These are phyloP conservation scores for Fusarium sp. DNA, from an alignment of 2,329 filamentous ascomycete species.

Conservation along the genomic window DNA sequence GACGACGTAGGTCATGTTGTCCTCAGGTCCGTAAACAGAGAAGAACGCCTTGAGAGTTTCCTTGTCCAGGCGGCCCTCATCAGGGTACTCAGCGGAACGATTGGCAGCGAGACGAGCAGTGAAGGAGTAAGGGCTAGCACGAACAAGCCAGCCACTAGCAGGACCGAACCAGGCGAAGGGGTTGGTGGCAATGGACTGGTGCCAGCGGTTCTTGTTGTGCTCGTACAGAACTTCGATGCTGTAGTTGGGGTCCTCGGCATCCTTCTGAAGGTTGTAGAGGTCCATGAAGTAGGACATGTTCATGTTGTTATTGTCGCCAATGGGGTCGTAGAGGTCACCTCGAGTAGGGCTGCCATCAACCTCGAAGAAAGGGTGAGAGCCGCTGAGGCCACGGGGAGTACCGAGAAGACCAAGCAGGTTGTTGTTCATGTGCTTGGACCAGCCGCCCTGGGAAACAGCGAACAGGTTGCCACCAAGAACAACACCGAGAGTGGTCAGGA, in stretches of 20 bases:
- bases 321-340: constrained; percentile 61
- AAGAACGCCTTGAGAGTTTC: constrained; percentile 59
- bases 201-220: constrained; percentile 57
- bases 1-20: constrained; percentile 55
- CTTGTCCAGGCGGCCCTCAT: constrained; percentile 45
- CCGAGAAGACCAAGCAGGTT: constrained; percentile 57
- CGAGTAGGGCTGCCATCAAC: constrained; percentile 64
- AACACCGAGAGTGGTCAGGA: constrained; percentile 30
- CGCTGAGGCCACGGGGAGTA: constrained; percentile 58
- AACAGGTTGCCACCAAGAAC: constrained; percentile 55
- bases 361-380: constrained; percentile 67
- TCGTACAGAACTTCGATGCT: constrained; percentile 55
- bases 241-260: constrained; percentile 49
- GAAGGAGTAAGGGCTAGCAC: constrained; percentile 61
- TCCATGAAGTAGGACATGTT: constrained; percentile 64
- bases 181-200: constrained; percentile 61
- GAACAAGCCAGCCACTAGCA: constrained; percentile 60
- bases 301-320: constrained; percentile 61
- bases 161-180: constrained; percentile 66
- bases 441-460: constrained; percentile 40
- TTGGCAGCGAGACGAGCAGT: constrained; percentile 57
- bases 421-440: constrained; percentile 54
- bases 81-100: constrained; percentile 55
- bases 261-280: constrained; percentile 56
- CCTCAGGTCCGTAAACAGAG: constrained; percentile 52